These are phyloP conservation scores for Trichoderma virens DNA, from an alignment of 495 filamentous ascomycete species.

Conservation along the genomic window DNA sequence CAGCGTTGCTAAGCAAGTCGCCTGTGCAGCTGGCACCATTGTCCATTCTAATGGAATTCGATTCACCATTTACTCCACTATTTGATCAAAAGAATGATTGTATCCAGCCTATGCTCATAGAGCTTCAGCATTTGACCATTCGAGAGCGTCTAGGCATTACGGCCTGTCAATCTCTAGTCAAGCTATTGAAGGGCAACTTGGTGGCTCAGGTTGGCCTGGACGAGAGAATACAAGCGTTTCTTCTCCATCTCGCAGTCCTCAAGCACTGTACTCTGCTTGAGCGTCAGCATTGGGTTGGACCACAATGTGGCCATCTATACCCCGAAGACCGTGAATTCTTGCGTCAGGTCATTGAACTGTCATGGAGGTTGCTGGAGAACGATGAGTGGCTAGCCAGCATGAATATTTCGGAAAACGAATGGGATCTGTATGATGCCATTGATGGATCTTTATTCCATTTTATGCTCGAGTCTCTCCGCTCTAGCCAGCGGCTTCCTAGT, in stretches of 20 bases:
- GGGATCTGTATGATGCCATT: conserved; percentile 54
- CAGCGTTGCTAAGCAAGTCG: not conserved
- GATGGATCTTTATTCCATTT: conserved; percentile 52
- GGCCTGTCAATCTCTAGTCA: not conserved
- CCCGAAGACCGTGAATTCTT: conserved; percentile 17
- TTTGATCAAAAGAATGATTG: not conserved
- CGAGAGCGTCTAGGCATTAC: not conserved
- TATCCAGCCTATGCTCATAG: not conserved
- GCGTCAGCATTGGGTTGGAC: conserved; percentile 13
- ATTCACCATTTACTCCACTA: not conserved
- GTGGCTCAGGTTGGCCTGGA: not conserved
- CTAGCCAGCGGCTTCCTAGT: conserved; percentile 13
- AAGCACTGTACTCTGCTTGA: conserved; percentile 22
- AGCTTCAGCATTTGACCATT: not conserved
- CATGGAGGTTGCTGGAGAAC: conserved; percentile 8
- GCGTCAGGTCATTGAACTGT: conserved; percentile 13
- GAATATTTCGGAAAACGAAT: conserved; percentile 16
- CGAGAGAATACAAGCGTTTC: conserved; percentile 15
- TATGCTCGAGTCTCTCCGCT: conserved; percentile 11
- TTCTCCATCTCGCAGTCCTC: conserved; percentile 27
- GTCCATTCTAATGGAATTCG: not conserved
- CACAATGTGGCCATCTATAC: not conserved
- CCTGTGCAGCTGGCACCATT: not conserved
- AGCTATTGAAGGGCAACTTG: not conserved
- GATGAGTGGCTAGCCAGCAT: conserved; percentile 2